Conservation (phyloP, 306 rosid genomes). For the Vicia sativa region DNA sequence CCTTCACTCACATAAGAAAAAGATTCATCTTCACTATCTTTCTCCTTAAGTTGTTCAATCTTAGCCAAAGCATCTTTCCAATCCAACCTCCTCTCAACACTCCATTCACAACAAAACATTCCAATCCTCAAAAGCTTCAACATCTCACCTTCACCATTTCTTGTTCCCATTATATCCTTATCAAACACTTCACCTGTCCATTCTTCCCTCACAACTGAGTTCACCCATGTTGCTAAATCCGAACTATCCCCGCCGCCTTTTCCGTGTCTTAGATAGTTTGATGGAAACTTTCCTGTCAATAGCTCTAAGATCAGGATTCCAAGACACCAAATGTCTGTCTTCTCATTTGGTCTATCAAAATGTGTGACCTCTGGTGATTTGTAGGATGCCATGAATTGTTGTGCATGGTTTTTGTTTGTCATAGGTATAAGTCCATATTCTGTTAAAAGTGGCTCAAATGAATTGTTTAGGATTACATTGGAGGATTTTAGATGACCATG, state of each 20-base stretch:
- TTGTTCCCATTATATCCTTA: constrained; percentile 46
- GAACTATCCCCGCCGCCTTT: constrained; percentile 37
- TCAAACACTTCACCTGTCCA: constrained; percentile 82
- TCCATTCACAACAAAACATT: constrained; percentile 57
- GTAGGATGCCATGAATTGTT: constrained; percentile 57
- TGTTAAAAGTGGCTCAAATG: constrained; percentile 50
- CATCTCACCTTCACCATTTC: constrained; percentile 62
- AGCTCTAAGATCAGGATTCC: constrained; percentile 69
- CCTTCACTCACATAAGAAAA: constrained; percentile 53
- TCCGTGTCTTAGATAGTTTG: constrained; percentile 53
- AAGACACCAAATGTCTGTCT: constrained; percentile 67
- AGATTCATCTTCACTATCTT: constrained; percentile 53
- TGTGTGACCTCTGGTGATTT: constrained; percentile 59
- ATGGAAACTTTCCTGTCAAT: constrained; percentile 58
- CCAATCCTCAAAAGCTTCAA: constrained; percentile 67
- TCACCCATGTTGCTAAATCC: constrained; percentile 70
- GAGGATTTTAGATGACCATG: constrained; percentile 88
- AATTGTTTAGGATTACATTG: constrained; percentile 58
- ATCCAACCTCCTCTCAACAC: constrained; percentile 58
- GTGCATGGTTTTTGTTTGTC: constrained; percentile 54
- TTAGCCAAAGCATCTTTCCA: constrained; percentile 57
- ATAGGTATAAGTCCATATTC: constrained; percentile 61
- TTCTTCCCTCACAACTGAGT: constrained; percentile 66
- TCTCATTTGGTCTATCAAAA: constrained; percentile 34
- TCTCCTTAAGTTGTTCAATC: constrained; percentile 64